A percentile compares a stretch with the other conserved stretches of the same genome.
phyloP scores from a whole-genome alignment of 2,329 filamentous ascomycete genomes.

The Stachybotrys chlorohalonatus region DNA sequence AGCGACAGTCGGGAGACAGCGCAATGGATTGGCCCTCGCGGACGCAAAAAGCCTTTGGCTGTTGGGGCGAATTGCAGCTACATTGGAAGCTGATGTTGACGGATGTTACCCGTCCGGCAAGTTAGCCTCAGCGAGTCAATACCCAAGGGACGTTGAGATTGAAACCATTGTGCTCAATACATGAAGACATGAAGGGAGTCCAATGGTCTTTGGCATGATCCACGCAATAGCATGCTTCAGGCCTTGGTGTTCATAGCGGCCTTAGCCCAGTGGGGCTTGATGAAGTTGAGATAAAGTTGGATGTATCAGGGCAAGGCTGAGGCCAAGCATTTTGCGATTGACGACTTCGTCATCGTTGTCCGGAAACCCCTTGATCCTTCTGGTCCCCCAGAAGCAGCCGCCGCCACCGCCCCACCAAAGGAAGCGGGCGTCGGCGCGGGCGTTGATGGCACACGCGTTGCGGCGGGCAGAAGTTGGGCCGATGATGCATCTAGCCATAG shows the following conservation, averaged over 20 bases:
- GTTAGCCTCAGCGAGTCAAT: too few species aligned
- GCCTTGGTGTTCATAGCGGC: too few species aligned
- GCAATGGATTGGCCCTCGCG: slow-evolving; percentile 25
- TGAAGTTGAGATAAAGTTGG: neutral
- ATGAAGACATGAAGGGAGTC: too few species aligned
- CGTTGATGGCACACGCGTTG: too few species aligned
- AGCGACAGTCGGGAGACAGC: slow-evolving; percentile 24
- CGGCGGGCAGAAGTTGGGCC: neutral
- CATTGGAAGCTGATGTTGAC: too few species aligned
- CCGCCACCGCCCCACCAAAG: neutral
- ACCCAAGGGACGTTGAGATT: too few species aligned
- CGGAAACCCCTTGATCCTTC: neutral
- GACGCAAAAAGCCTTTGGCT: too few species aligned
- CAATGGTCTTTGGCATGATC: too few species aligned
- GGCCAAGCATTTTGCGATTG: neutral
- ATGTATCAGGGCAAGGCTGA: neutral
- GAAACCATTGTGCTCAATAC: too few species aligned
- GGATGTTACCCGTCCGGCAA: too few species aligned
- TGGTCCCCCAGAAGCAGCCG: neutral
- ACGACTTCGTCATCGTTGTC: neutral
- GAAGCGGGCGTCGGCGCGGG: neutral
- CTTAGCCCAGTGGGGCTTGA: neutral
- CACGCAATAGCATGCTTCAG: too few species aligned
- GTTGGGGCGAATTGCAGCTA: too few species aligned
- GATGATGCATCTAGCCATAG: neutral